Base-by-base conservation (phyloP, 2,329 filamentous ascomycete species). In the Grosmannia huntii region DNA sequence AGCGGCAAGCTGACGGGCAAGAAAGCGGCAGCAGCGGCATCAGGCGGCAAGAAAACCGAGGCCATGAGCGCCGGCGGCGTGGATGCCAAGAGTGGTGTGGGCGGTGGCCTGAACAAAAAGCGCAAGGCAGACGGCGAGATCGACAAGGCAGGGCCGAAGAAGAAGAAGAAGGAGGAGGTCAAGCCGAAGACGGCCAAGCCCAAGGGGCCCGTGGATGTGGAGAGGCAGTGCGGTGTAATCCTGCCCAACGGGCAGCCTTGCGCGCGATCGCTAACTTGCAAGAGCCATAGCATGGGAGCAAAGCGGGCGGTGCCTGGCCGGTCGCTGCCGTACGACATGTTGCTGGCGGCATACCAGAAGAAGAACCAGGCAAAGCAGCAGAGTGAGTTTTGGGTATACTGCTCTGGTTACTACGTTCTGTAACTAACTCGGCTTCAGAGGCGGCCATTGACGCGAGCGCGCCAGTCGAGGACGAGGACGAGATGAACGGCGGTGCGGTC, bases 331-430 rank as follows among this genome's bases (percentile, higher is more conserved):
- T 96, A 96, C 68, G 90, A 96, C 70, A 94, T 95, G 86, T 76
- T 96, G 46, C 78, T 96, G 44, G 85, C 87, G 16, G 86, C 87
- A 9, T 94, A 94, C 67, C 89, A 94, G 71, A 96, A 97, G 79
- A 97, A 96, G 78, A 99, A 99, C 66, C 94, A 97, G 71, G 94
- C 94, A 25, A 95, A 96, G 68, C 89, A 96, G 74, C 94, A 97
- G 72, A 73, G 86, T 80, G 23, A 36, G 48, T 61, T 33, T 25
- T 55, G 27, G 2, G 31, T 33, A 10, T 10, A 7, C 2, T 33
- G 31, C 11, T 33, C 31, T 10, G 31, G 31, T 9, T 33, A 33
- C 31, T 2, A 9, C 31, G 1, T 10, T 10, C 5, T 9, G 2
- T 33, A 21, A 21, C 36, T 64, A 64, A 46, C 66, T 59, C 57